Percentiles rank a stretch among this genome's conserved stretches.
These are phyloP conservation scores for Tetrapisispora arboricola DNA, from an alignment of 805 yeast species.

Conservation along the genomic window DNA sequence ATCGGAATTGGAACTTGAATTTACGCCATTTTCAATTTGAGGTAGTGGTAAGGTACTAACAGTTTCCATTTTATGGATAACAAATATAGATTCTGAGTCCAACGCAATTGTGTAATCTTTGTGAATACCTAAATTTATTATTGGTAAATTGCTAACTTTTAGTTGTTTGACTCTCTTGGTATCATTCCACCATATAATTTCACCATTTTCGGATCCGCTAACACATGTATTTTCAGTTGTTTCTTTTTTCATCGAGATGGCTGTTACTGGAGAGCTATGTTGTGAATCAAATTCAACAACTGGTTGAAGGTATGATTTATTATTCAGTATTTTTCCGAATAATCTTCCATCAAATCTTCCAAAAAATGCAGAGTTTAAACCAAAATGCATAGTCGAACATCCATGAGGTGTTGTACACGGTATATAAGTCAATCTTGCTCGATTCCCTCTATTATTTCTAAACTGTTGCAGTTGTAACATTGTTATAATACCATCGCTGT, in stretches of 20 bases:
- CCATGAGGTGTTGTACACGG: slow-evolving; percentile 32
- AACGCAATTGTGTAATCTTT: slow-evolving; percentile 19
- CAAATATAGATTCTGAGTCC: slow-evolving; percentile 17
- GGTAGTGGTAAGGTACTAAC: slow-evolving; percentile 14
- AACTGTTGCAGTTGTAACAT: slow-evolving; percentile 23
- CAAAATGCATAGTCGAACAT: slow-evolving; percentile 29
- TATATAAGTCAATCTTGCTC: slow-evolving; percentile 25
- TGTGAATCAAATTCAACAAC: slow-evolving; percentile 23
- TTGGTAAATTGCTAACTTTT: slow-evolving; percentile 16
- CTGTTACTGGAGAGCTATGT: slow-evolving; percentile 25
- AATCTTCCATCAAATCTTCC: slow-evolving; percentile 31
- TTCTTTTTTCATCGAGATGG: slow-evolving; percentile 17
- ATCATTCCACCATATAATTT: slow-evolving; percentile 29
- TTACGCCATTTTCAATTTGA: not conserved
- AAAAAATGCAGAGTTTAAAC: slow-evolving; percentile 26
- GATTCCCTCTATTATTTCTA: slow-evolving; percentile 12
- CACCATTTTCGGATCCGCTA: slow-evolving; percentile 27
- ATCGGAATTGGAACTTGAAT: not conserved
- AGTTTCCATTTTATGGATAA: slow-evolving; percentile 18
- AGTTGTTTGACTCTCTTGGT: slow-evolving; percentile 11
- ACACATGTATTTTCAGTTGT: slow-evolving; percentile 20
- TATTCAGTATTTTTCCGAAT: slow-evolving; percentile 26
- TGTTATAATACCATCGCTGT: slow-evolving; percentile 29
- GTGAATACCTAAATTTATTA: slow-evolving; percentile 14
- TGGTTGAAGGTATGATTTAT: slow-evolving; percentile 27